These are phyloP conservation scores for Pseudozyma sp. DNA, from an alignment of 1,284 basidiomycete species.

Conservation along the genomic window DNA sequence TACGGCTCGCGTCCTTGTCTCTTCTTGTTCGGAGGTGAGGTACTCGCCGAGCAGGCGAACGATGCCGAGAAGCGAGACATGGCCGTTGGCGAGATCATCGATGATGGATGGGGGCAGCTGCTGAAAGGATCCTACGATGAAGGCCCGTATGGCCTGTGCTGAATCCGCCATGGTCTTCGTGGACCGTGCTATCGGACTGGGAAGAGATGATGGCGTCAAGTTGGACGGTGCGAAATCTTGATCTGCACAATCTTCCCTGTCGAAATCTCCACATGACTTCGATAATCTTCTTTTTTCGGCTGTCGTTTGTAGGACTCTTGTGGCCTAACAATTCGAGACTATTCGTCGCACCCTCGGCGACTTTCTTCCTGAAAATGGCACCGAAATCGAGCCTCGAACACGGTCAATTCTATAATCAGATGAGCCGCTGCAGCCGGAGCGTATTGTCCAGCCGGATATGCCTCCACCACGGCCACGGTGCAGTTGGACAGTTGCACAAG, in stretches of 20 bases:
- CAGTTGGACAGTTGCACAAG: not conserved
- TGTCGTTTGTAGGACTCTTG: no score
- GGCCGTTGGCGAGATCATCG: slow-evolving; percentile 37
- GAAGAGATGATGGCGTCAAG: not conserved
- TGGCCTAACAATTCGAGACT: no score
- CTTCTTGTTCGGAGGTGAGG: slow-evolving; percentile 85
- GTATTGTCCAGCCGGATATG: not conserved
- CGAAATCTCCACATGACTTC: no score
- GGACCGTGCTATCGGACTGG: not conserved
- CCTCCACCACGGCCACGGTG: no score
- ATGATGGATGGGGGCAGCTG: slow-evolving; percentile 51
- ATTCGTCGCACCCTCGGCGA: no score
- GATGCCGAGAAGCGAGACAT: slow-evolving; percentile 76
- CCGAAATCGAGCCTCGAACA: no score
- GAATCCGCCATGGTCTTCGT: slow-evolving; percentile 36
- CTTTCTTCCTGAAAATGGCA: no score
- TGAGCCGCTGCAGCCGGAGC: not conserved
- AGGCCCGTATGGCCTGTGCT: slow-evolving; percentile 50
- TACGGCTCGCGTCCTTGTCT: slow-evolving; percentile 81
- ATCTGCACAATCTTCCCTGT: no score
- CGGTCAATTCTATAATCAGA: not conserved
- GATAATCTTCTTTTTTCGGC: no score
- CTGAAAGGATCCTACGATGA: slow-evolving; percentile 49
- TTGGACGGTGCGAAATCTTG: no score
- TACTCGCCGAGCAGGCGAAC: slow-evolving; percentile 88